A percentile compares a stretch with the other conserved stretches of the same genome.
phyloP scores from a whole-genome alignment of 179 eudicot genomes.

The Nepenthes alata region DNA sequence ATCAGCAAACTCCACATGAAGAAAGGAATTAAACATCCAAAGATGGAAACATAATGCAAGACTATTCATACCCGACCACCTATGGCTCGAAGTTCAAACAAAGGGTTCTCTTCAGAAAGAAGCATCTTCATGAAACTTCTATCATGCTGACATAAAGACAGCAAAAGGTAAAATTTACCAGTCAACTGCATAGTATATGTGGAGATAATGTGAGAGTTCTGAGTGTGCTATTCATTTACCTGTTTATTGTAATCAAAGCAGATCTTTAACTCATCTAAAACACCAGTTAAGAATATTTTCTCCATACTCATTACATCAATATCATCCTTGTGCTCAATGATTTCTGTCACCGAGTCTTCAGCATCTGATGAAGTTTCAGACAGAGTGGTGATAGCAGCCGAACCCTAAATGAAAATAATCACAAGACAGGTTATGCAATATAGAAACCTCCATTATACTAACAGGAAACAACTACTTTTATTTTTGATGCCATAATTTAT shows the following conservation, averaged over 20 bases:
- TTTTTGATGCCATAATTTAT: too few relatives aligned
- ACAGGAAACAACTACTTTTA: not conserved
- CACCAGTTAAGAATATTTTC: conserved; percentile 70
- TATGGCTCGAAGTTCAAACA: conserved; percentile 91
- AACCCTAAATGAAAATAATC: conserved; percentile 30
- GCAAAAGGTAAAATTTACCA: conserved; percentile 1
- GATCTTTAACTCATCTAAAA: conserved; percentile 78
- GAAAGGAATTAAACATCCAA: not conserved
- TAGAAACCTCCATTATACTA: not conserved
- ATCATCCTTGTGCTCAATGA: conserved; percentile 21
- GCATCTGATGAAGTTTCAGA: conserved; percentile 78
- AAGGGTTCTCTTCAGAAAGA: conserved; percentile 63
- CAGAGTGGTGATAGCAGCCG: conserved; percentile 67
- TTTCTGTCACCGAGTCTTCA: conserved; percentile 48
- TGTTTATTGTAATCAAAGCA: conserved; percentile 54
- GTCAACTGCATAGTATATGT: conserved; percentile 1
- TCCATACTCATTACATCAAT: conserved; percentile 37
- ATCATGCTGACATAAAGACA: conserved; percentile 27
- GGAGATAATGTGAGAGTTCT: not conserved
- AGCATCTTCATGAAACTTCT: conserved; percentile 55
- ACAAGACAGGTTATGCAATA: not conserved
- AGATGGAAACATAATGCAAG: conserved; percentile 5
- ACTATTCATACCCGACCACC: conserved; percentile 70
- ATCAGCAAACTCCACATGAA: conserved; percentile 8
- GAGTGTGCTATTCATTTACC: conserved; percentile 20